phyloP scores from a whole-genome alignment of 352 stramenopile species.

The Saprolegnia parasitica region DNA sequence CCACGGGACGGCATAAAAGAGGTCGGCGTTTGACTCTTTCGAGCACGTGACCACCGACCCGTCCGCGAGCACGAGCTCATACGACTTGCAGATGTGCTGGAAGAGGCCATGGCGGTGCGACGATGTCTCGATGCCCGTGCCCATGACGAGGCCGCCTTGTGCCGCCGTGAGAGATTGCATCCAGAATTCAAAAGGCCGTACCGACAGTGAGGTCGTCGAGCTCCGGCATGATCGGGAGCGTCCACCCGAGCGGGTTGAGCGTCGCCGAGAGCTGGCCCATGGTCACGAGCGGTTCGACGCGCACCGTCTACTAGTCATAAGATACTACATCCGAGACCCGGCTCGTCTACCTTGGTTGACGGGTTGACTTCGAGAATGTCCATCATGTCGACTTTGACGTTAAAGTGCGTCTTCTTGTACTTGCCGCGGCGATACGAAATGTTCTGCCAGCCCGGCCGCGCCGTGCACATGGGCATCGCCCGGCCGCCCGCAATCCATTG shows the following conservation, averaged over 20 bases:
- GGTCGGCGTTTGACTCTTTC: slow-evolving; percentile 37
- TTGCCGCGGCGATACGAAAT: slow-evolving; percentile 23
- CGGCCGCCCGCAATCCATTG: slow-evolving; percentile 22
- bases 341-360: not conserved
- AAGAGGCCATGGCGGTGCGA: slow-evolving; percentile 42
- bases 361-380: slow-evolving; percentile 35
- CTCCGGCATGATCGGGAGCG: slow-evolving; percentile 38
- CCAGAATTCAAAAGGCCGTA: not conserved
- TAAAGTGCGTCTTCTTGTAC: slow-evolving; percentile 32
- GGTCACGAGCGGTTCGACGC: slow-evolving; percentile 36
- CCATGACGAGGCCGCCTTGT: slow-evolving; percentile 37
- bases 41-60: slow-evolving; percentile 35
- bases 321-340: not conserved
- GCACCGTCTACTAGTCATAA: slow-evolving; percentile 22
- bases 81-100: slow-evolving; percentile 37
- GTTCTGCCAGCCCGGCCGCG: slow-evolving; percentile 29
- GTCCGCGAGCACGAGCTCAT: slow-evolving; percentile 36
- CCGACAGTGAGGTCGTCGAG: slow-evolving; percentile 44
- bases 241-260: slow-evolving; percentile 32
- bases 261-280: slow-evolving; percentile 36
- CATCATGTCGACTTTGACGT: slow-evolving; percentile 30
- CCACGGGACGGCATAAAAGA: slow-evolving; percentile 38
- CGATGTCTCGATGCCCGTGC: slow-evolving; percentile 41
- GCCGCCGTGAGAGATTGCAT: not conserved
- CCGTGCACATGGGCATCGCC: slow-evolving; percentile 30